Base-by-base conservation (phyloP, 805 yeast species). In the Ogataea nakhonphanomensis region DNA sequence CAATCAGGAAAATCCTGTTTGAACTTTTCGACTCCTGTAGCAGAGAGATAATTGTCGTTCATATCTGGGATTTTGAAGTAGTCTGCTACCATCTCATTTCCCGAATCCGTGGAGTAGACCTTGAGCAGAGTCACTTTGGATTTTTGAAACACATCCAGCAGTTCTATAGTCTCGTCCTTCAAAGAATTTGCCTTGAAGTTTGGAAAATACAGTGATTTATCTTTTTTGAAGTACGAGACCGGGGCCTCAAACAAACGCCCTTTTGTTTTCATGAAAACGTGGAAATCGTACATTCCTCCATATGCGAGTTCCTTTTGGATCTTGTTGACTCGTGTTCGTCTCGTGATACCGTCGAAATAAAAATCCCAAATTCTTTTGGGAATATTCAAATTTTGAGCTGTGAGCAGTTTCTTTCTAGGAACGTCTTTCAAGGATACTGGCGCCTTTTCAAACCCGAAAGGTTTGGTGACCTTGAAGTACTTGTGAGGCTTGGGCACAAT, bases 161-260 rank as follows among this genome's bases (percentile, higher is more conserved):
- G 52, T 45, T 66, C 53, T 41, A 49, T 46, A 17, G 53, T 55
- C 12, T 54, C 44, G 11, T 69, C 70, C 3, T 53, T 43, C 26
- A 88, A 57, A 1, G 80, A 70, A 15, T 69, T 70, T 0, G 81
- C 91, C 20, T 64, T 58, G 44, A 91, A 68, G 55, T 89, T 89
- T 8, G 98, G 96, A 65, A 93, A 87, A 58, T 78, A 93, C 33
- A 78, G 64, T 0, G 97, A 71, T 54, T 75, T 82, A 7, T 84
- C 90, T 9, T 69, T 64, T 44, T 75, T 76, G 74, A 91, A 90
- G 51, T 76, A 82, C 1, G 89, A 76, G n/a, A 75, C 69, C 1
- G 98, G 98, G 0, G 96, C 76, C 12, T 73, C 67, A 66, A 89
- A 93, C 47, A 90, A 70, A 63, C 89, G 88, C 17, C 98, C 99